Conservation (phyloP, 1,284 basidiomycete genomes). For the Tausonia pullulans region DNA sequence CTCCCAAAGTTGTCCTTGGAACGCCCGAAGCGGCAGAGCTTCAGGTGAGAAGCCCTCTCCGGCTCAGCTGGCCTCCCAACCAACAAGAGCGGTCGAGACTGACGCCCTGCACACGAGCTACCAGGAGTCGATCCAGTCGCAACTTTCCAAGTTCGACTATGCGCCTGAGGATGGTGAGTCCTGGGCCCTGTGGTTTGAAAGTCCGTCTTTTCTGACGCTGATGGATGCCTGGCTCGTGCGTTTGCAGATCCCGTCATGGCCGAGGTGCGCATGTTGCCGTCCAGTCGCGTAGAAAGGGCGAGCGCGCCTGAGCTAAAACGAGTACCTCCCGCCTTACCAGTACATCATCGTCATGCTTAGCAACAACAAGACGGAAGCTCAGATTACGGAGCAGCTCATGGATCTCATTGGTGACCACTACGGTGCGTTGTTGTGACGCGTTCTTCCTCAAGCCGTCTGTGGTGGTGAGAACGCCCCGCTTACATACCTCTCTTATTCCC, state of each 20-base stretch:
- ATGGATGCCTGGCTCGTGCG: background rate
- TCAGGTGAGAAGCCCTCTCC: background rate
- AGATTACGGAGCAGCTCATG: constrained; percentile 15
- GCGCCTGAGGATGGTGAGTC: constrained; percentile 10
- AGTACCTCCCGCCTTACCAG: background rate
- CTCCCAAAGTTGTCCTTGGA: background rate
- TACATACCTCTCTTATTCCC: background rate
- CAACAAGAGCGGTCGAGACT: background rate
- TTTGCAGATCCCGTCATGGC: constrained; percentile 15
- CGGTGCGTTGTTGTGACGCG: background rate
- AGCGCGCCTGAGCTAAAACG: background rate
- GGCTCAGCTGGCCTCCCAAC: background rate
- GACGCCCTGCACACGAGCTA: background rate
- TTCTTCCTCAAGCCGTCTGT: background rate
- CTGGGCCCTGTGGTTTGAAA: no score
- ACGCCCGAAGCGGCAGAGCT: background rate
- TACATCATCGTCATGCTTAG: constrained; percentile 18
- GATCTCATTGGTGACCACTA: constrained; percentile 15
- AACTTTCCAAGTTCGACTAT: constrained; percentile 13
- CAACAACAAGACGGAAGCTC: constrained; percentile 9
- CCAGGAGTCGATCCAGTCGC: constrained; percentile 11
- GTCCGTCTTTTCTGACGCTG: background rate
- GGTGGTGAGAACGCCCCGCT: background rate
- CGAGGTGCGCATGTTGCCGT: background rate
- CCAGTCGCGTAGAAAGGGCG: background rate